Percentiles rank a stretch among this genome's conserved stretches.
phyloP scores from a whole-genome alignment of 192 early-diverging fungal genomes.

The Coemansia sp. region DNA sequence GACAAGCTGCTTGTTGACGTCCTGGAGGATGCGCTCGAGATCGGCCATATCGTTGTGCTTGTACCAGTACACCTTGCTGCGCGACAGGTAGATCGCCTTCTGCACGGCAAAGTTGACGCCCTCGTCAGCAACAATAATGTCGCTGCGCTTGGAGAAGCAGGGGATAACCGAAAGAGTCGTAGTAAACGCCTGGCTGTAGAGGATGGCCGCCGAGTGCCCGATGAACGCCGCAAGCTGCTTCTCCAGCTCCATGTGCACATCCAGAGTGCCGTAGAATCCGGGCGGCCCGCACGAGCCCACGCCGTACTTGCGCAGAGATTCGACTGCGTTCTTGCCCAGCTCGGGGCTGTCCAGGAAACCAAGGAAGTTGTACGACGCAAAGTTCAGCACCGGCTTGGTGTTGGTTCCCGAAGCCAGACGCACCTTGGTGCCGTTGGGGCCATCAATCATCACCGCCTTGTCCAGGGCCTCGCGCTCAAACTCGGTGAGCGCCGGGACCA shows the following conservation, averaged over 20 bases:
- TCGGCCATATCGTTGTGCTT: conserved; percentile 98
- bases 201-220: conserved; percentile 80
- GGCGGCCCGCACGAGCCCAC: conserved; percentile 95
- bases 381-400: conserved; percentile 59
- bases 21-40: conserved; percentile 78
- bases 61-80: conserved; percentile 85
- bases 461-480: conserved; percentile 73
- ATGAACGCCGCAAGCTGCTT: conserved; percentile 79
- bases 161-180: conserved; percentile 91
- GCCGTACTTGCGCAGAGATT: conserved; percentile 87
- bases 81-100: conserved; percentile 86
- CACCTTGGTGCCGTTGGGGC: conserved; percentile 54
- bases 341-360: conserved; percentile 72
- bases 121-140: conserved; percentile 93
- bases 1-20: conserved; percentile 66
- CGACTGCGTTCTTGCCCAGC: conserved; percentile 80
- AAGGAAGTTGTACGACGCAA: conserved; percentile 87
- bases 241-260: conserved; percentile 96
- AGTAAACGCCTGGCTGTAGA: conserved; percentile 95
- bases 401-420: conserved; percentile 42
- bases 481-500: conserved; percentile 75
- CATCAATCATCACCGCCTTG: conserved; percentile 70
- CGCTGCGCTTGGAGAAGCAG: conserved; percentile 95
- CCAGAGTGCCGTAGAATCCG: conserved; percentile 93
- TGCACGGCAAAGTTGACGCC: conserved; percentile 85